phyloP scores from a whole-genome alignment of 495 filamentous ascomycete species.

The Extremus antarcticus region DNA sequence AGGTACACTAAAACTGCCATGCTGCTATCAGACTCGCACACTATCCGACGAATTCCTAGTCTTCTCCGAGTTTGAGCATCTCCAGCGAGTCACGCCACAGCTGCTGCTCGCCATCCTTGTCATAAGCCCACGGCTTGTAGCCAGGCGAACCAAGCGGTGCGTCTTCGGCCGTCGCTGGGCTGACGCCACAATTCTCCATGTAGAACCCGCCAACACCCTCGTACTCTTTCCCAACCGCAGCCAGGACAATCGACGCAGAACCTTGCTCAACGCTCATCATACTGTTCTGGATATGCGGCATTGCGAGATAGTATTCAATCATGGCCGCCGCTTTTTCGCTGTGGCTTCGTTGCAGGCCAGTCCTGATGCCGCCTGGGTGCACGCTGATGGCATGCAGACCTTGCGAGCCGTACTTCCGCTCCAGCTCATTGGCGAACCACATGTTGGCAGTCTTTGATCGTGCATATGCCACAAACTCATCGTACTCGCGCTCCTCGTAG shows the following conservation, averaged over 20 bases:
- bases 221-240: conserved; percentile 21
- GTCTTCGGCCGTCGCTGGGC: conserved; percentile 10
- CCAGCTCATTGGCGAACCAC: conserved; percentile 22
- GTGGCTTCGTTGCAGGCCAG: conserved; percentile 9
- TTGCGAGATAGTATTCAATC: not conserved
- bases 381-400: conserved; percentile 14
- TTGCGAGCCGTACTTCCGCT: conserved; percentile 17
- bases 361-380: conserved; percentile 19
- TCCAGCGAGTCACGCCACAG: conserved; percentile 36
- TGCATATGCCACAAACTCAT: conserved; percentile 14
- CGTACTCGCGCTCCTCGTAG: conserved; percentile 32
- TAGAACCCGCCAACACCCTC: conserved; percentile 20
- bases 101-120: conserved; percentile 29
- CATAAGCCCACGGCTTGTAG: conserved; percentile 30
- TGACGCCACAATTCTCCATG: conserved; percentile 24
- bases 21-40: not conserved
- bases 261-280: conserved; percentile 22
- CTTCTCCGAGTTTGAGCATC: conserved; percentile 22
- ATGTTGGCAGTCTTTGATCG: conserved; percentile 22
- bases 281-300: conserved; percentile 1
- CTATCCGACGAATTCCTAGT: not conserved
- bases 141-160: conserved; percentile 8
- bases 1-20: too few relatives aligned
- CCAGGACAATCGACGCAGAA: conserved; percentile 21
- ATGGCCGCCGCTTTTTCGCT: conserved; percentile 2